These are phyloP conservation scores for Cylindrotheca fusiformis DNA, from an alignment of 108 stramenopile species.

Conservation along the genomic window DNA sequence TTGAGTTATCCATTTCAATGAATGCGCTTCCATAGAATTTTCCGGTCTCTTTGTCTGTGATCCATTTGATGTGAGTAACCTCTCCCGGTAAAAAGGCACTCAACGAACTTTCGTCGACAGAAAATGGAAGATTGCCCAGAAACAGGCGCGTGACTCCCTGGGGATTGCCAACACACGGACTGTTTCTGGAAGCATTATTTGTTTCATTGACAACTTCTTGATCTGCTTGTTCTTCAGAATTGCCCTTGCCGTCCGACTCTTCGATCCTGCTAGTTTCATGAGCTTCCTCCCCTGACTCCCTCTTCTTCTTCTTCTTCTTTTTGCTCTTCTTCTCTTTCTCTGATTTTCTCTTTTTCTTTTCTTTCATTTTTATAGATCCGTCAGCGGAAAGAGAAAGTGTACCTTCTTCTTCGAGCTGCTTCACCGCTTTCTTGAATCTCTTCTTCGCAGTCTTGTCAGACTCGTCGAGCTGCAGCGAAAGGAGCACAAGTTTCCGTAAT, in stretches of 20 bases:
- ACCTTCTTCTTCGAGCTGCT: constrained; percentile 55
- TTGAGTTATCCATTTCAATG: constrained; percentile 66
- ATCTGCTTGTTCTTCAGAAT: constrained; percentile 13
- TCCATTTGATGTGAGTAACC: constrained; percentile 89
- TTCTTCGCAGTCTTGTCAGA: constrained; percentile 80
- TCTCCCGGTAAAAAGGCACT: constrained; percentile 59
- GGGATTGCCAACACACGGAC: constrained; percentile 82
- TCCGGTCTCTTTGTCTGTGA: constrained; percentile 81
- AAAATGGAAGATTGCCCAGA: constrained; percentile 87
- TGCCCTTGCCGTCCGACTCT: constrained; percentile 6
- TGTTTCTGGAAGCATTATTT: constrained; percentile 47
- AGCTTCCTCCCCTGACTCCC: background rate
- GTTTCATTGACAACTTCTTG: constrained; percentile 13
- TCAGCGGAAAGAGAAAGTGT: constrained; percentile 58
- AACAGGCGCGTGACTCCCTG: constrained; percentile 83
- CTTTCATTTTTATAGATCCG: constrained; percentile 55
- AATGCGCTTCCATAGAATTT: constrained; percentile 87
- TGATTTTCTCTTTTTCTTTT: constrained; percentile 24
- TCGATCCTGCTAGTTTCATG: constrained; percentile 3
- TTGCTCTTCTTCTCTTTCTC: constrained; percentile 18
- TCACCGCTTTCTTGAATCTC: constrained; percentile 71
- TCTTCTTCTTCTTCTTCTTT: constrained; percentile 21
- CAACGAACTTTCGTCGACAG: constrained; percentile 71
- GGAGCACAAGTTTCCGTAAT: constrained; percentile 46
- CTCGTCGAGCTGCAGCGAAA: constrained; percentile 51